Conservation (phyloP, 202 grass and related monocot genomes). For the Carex sylvatica region DNA sequence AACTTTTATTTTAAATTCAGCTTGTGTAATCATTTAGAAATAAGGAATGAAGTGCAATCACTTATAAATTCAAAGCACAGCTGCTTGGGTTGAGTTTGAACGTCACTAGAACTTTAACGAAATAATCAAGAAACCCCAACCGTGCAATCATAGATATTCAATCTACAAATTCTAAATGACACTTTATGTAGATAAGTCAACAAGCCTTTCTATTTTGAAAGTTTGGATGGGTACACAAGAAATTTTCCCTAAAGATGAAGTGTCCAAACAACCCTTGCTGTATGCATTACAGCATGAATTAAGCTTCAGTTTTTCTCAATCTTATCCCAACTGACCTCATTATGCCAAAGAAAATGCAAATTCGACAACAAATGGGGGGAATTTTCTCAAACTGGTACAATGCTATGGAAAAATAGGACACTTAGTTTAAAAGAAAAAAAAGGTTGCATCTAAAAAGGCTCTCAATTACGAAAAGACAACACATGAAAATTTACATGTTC, state of each 20-base stretch:
- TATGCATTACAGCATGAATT: not conserved
- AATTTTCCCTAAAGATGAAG: not conserved
- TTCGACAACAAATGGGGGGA: not conserved
- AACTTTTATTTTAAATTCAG: not conserved
- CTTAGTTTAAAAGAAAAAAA: not conserved
- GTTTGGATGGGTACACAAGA: too few relatives aligned
- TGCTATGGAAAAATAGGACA: not conserved
- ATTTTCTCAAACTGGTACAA: not conserved
- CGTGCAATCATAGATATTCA: not conserved
- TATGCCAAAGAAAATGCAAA: not conserved
- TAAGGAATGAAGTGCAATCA: not conserved
- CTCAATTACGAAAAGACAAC: not conserved
- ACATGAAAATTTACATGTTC: not conserved
- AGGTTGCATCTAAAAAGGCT: conserved; percentile 3
- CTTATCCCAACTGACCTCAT: conserved; percentile 2
- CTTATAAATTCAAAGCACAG: not conserved
- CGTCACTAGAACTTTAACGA: not conserved
- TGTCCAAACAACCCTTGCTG: not conserved
- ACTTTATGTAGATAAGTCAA: not conserved
- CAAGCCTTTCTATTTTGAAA: not conserved
- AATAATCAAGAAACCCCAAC: not conserved
- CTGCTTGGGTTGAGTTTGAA: not conserved
- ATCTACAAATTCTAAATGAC: not conserved
- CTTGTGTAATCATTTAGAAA: not conserved
- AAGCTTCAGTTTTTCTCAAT: not conserved